These are phyloP conservation scores for Filobasidium floriforme DNA, from an alignment of 768 basidiomycete species.

Conservation along the genomic window DNA sequence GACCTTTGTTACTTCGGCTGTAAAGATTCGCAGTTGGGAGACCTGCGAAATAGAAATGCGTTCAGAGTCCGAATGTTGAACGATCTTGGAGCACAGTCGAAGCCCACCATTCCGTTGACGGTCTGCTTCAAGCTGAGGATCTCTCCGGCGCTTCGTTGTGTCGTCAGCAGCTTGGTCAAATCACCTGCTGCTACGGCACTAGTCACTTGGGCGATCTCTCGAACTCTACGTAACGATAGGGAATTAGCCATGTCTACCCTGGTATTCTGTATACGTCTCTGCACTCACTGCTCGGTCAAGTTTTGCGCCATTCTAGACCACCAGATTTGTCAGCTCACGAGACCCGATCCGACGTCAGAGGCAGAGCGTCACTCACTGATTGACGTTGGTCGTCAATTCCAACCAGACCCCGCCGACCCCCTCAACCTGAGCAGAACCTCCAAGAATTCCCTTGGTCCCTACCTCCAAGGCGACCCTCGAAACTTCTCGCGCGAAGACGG, in stretches of 20 bases:
- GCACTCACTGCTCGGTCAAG: constrained; percentile 39
- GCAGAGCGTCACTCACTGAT: constrained; percentile 29
- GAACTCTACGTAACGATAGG: constrained; percentile 18
- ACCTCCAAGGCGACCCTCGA: constrained; percentile 47
- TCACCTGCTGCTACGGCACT: constrained; percentile 46
- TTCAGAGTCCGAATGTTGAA: too few relatives aligned
- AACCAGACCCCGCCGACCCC: constrained; percentile 46
- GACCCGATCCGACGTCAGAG: not conserved
- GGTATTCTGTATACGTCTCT: too few relatives aligned
- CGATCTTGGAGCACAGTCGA: not conserved
- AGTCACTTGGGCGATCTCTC: constrained; percentile 48
- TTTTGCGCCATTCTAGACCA: constrained; percentile 41
- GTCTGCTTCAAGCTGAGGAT: constrained; percentile 45
- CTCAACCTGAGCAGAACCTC: constrained; percentile 44
- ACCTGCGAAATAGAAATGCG: constrained; percentile 22
- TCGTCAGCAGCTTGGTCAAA: constrained; percentile 40
- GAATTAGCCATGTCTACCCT: not conserved
- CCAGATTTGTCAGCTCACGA: not conserved
- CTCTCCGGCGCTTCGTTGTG: constrained; percentile 45
- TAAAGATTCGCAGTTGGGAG: constrained; percentile 46
- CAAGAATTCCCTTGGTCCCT: constrained; percentile 44
- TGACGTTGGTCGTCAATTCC: constrained; percentile 44
- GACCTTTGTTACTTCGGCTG: constrained; percentile 54
- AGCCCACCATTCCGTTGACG: constrained; percentile 45
- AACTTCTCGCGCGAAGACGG: constrained; percentile 42